A percentile compares a stretch with the other conserved stretches of the same genome.
Evolutionary conservation across 257 asterid genomes (phyloP).

Genomic region (Lycium barbarum): DNA sequence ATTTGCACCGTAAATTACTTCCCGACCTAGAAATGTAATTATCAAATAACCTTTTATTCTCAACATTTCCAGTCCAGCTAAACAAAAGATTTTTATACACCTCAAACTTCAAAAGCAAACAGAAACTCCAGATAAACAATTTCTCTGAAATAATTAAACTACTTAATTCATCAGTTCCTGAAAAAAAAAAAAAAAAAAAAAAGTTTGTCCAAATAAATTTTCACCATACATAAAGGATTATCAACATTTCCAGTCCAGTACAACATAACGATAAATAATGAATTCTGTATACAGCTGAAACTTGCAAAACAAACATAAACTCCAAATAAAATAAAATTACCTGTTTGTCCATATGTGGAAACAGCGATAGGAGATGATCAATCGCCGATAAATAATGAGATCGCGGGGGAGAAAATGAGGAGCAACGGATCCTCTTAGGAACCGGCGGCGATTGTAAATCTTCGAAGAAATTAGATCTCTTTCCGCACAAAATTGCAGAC

Average conservation of each 20-base stretch:
- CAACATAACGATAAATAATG: too few species aligned
- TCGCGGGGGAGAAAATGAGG: slow-evolving; percentile 76
- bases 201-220: too few species aligned
- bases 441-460: slow-evolving; percentile 86
- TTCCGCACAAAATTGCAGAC: slow-evolving; percentile 99
- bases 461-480: slow-evolving; percentile 96
- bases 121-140: not conserved
- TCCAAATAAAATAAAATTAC: slow-evolving; percentile 33
- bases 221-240: too few species aligned
- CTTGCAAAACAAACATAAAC: not conserved
- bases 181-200: too few species aligned
- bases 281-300: not conserved
- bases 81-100: not conserved
- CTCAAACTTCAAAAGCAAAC: slow-evolving; percentile 14
- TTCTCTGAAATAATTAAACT: not conserved
- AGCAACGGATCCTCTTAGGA: slow-evolving; percentile 85
- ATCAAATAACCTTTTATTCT: not conserved
- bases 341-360: slow-evolving; percentile 97
- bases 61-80: not conserved
- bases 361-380: slow-evolving; percentile 68
- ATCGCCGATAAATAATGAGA: slow-evolving; percentile 40
- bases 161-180: not conserved
- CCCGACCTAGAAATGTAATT: too few species aligned
- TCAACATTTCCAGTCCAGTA: too few species aligned
- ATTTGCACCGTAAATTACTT: too few species aligned